Evolutionary conservation across 768 basidiomycete genomes (phyloP).

Genomic region (Cyathus striatus): DNA sequence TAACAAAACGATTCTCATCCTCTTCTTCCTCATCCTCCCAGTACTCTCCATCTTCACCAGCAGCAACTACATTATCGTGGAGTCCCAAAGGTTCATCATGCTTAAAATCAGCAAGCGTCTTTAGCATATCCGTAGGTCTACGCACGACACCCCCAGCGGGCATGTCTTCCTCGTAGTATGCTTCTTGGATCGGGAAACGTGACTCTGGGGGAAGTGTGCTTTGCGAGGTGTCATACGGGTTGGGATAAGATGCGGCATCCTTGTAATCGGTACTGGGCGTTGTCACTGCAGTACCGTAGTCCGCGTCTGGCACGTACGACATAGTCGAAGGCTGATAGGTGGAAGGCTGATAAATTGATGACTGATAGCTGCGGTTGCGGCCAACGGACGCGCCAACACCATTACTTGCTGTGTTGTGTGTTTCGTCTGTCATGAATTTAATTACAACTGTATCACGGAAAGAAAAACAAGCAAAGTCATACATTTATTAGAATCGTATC

Average conservation of each 20-base stretch:
- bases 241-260: background rate
- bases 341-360: constrained; percentile 4
- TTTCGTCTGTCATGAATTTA: background rate
- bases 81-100: constrained; percentile 15
- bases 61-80: constrained; percentile 41
- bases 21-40: constrained; percentile 62
- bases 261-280: too few species aligned
- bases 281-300: background rate
- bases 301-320: background rate
- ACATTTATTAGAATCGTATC: background rate
- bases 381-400: background rate
- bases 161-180: constrained; percentile 3
- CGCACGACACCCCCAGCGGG: constrained; percentile 14
- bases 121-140: constrained; percentile 31
- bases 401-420: background rate
- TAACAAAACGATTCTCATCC: constrained; percentile 66
- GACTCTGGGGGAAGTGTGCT: constrained; percentile 3
- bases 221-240: background rate
- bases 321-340: constrained; percentile 1
- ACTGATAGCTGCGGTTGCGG: background rate
- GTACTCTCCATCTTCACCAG: constrained; percentile 42
- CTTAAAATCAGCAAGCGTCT: constrained; percentile 26
- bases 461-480: too few species aligned
- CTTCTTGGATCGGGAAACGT: constrained; percentile 4
- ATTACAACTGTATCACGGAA: background rate